Evolutionary conservation across 129 eudicot species (phyloP), one percentile per base, ranked within the genome.

Genomic region (Centrapalus pauciflorus): DNA sequence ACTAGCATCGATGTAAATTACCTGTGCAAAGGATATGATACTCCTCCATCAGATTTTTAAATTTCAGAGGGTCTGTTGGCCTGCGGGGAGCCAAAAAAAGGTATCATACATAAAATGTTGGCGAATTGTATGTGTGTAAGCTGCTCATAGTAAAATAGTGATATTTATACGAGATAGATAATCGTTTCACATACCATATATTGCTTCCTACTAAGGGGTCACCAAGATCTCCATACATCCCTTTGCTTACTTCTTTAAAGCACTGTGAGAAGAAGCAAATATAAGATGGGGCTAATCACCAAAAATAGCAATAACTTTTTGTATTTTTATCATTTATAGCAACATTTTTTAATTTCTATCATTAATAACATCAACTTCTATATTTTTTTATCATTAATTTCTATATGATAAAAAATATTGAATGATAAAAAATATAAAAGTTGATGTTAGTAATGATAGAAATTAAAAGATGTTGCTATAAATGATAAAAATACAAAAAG

Each of bases 1-100:
- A 37, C 14, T 40, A 29, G 37, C 61, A 48, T 43, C 13, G 3
- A 71, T 29, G 30, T 23, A 43, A 64, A 57, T 61, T 70, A 84
- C 98, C 98, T 73, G 95, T 84, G 83, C 98, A 93, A 23, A 73
- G 95, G 61, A 55, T 56, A 64, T 85, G 64, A 76, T 93, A 93
- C 70, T 83, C 82, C 73, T 83, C 92, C 96, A 93, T 85, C 49
- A 80, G 41, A 30, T 70, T 24, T 57, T 76, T 76, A 41, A 83
- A 85, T 30, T 74, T 74, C 33, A 81, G 81, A 76, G 96, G 98
- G 49, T 81, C 69, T 10, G 62, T 58, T 54, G 98, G 98, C 98
- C 98, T 93, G 76, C 71, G 29, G n/a, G n/a, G 72, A 55, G 41
- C 41, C 41, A n/a, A n/a, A n/a, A 45, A 55, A 45, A 54, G n/a